These are phyloP conservation scores for Castanopsis chinensis DNA, from an alignment of 306 rosid genomes.

Conservation along the genomic window DNA sequence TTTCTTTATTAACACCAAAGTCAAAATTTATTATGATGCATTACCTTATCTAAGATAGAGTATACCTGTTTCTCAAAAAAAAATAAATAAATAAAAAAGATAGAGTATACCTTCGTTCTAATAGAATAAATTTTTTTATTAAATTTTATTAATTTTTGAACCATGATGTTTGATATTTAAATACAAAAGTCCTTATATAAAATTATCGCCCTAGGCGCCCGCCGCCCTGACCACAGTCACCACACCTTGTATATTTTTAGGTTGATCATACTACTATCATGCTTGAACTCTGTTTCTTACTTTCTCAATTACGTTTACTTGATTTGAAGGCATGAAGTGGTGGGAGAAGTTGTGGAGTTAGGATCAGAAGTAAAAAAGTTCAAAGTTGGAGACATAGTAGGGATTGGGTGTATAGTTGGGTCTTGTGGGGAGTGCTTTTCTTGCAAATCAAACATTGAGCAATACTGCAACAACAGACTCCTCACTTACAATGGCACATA, in stretches of 20 bases:
- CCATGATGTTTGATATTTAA: too few relatives aligned
- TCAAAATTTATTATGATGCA: too few relatives aligned
- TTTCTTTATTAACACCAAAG: not conserved
- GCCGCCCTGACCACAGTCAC: not conserved
- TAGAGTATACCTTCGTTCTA: too few relatives aligned
- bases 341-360: constrained; percentile 35
- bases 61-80: too few relatives aligned
- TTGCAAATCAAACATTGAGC: constrained; percentile 33
- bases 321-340: constrained; percentile 37
- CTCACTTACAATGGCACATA: constrained; percentile 12
- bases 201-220: too few relatives aligned
- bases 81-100: too few relatives aligned
- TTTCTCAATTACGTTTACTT: not conserved
- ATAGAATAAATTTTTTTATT: too few relatives aligned
- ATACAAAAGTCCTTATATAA: too few relatives aligned
- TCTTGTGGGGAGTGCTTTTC: constrained; percentile 30
- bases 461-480: constrained; percentile 24
- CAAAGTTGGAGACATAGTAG: constrained; percentile 30
- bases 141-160: too few relatives aligned
- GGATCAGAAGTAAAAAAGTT: constrained; percentile 29
- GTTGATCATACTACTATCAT: not conserved
- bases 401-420: constrained; percentile 33
- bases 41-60: too few relatives aligned
- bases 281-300: not conserved
- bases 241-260: not conserved